Percentiles rank a stretch among this genome's conserved stretches.
phyloP scores from a whole-genome alignment of 805 yeast species.

The Limtongia smithiae region DNA sequence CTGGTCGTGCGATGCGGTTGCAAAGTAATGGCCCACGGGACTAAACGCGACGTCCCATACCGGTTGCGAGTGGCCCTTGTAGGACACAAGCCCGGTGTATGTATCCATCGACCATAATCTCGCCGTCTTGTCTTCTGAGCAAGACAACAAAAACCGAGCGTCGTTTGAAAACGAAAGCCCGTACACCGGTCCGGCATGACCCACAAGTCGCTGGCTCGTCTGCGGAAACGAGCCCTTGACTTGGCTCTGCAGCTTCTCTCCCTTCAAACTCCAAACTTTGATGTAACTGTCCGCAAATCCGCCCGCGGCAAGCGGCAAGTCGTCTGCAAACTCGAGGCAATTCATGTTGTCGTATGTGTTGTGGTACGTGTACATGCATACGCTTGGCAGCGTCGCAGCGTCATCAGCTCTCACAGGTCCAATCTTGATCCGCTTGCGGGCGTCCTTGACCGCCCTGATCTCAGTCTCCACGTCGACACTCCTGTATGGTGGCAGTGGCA shows the following conservation, averaged over 20 bases:
- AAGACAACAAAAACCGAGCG: conserved; percentile 69
- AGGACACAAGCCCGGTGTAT: conserved; percentile 81
- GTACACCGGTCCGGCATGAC: conserved; percentile 93
- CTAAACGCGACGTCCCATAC: conserved; percentile 96
- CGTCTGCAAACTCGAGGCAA: conserved; percentile 81
- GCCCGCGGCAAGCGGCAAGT: conserved; percentile 81
- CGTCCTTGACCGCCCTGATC: conserved; percentile 74
- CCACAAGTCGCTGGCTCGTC: conserved; percentile 56
- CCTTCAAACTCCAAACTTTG: conserved; percentile 90
- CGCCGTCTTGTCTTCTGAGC: conserved; percentile 89
- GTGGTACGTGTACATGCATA: conserved; percentile 97
- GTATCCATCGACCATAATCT: conserved; percentile 94
- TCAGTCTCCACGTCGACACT: conserved; percentile 76
- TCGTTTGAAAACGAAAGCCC: conserved; percentile 90
- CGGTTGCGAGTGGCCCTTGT: conserved; percentile 94
- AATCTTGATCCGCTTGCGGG: conserved; percentile 67
- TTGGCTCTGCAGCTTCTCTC: conserved; percentile 55
- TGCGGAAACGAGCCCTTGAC: conserved; percentile 30
- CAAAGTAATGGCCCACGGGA: conserved; percentile 95
- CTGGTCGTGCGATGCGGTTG: conserved; percentile 97
- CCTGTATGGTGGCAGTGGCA: conserved; percentile 85
- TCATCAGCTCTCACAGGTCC: conserved; percentile 43
- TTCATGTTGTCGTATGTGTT: conserved; percentile 87
- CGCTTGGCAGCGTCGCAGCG: conserved; percentile 85
- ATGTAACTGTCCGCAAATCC: conserved; percentile 92